Conservation (phyloP, 495 filamentous ascomycete genomes). For the Cudoniella acicularis region DNA sequence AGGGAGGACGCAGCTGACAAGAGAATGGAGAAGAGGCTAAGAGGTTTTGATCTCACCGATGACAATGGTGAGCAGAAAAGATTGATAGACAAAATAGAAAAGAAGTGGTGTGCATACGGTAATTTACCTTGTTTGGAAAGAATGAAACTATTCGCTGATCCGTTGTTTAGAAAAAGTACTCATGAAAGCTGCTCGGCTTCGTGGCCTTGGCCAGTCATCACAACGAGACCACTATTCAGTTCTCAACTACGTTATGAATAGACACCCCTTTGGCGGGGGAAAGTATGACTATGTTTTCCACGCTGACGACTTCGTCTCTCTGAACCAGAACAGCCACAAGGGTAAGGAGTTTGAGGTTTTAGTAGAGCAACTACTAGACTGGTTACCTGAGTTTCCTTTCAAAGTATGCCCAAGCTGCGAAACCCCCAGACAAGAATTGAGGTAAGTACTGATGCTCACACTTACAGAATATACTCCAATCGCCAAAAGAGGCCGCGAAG, state of each 20-base stretch:
- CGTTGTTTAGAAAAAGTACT: too few relatives aligned
- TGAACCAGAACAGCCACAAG: neutral
- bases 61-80: too few relatives aligned
- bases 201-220: conserved; percentile 1
- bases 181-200: too few relatives aligned
- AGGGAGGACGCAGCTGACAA: too few relatives aligned
- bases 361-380: neutral
- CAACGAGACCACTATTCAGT: neutral
- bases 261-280: neutral
- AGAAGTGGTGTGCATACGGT: too few relatives aligned
- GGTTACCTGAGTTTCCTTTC: neutral
- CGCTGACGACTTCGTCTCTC: conserved; percentile 4
- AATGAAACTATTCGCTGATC: too few relatives aligned
- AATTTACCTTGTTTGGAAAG: too few relatives aligned
- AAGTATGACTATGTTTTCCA: conserved; percentile 13
- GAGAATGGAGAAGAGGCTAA: too few relatives aligned
- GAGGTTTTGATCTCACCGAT: too few relatives aligned
- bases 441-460: neutral
- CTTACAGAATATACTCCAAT: neutral
- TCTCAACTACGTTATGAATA: conserved; percentile 1
- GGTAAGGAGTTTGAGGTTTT: neutral
- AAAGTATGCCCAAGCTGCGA: neutral
- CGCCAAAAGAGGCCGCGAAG: neutral
- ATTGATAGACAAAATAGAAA: too few relatives aligned
- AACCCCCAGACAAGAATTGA: neutral